Evolutionary conservation across 2,329 filamentous ascomycete genomes (phyloP).

Genomic region (Phoma sp.): DNA sequence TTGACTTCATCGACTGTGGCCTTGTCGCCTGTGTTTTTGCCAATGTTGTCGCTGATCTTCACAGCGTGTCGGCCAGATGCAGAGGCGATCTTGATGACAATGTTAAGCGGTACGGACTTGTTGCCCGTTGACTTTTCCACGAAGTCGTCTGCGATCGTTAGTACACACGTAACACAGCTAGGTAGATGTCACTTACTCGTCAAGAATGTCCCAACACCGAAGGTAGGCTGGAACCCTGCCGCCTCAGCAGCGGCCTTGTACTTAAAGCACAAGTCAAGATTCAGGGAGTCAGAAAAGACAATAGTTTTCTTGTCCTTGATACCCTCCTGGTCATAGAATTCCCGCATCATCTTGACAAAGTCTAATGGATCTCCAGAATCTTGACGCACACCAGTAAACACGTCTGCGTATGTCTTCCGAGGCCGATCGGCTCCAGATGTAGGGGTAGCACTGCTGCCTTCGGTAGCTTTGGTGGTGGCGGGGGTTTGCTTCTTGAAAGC

Average conservation of each 20-base stretch:
- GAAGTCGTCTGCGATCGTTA: constrained; percentile 73
- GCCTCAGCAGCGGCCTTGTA: constrained; percentile 86
- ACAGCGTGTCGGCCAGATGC: constrained; percentile 82
- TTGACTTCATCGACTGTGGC: constrained; percentile 84
- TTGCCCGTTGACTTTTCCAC: constrained; percentile 72
- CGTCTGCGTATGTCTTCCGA: constrained; percentile 73
- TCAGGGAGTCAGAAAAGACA: constrained; percentile 94
- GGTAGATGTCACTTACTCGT: constrained; percentile 67
- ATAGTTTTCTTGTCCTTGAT: constrained; percentile 85
- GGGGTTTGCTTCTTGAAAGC: constrained; percentile 77
- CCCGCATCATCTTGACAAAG: constrained; percentile 79
- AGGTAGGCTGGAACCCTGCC: constrained; percentile 82
- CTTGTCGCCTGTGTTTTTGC: constrained; percentile 93
- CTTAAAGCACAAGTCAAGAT: constrained; percentile 87
- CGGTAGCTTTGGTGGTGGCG: constrained; percentile 50
- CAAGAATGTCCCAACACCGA: constrained; percentile 94
- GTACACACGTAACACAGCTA: not conserved
- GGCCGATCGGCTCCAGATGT: constrained; percentile 52
- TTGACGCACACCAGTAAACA: constrained; percentile 85
- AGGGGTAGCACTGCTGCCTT: constrained; percentile 49
- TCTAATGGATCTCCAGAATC: constrained; percentile 86
- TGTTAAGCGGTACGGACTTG: constrained; percentile 92
- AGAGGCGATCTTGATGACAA: constrained; percentile 95
- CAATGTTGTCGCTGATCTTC: constrained; percentile 87
- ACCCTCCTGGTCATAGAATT: constrained; percentile 79